Evolutionary conservation across 805 yeast species (phyloP).

Genomic region (Candida coleopterorum): DNA sequence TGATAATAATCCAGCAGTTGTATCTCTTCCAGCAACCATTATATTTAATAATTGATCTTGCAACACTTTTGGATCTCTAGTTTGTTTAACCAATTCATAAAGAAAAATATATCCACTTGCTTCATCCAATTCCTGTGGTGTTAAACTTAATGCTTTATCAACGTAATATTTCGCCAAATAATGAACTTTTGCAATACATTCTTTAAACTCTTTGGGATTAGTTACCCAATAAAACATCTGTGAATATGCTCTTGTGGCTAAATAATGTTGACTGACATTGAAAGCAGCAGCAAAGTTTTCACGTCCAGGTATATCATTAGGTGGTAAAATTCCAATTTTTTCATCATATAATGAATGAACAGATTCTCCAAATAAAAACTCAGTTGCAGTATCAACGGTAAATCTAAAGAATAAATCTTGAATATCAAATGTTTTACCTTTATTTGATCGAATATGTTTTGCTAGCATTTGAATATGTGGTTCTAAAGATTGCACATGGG

Average conservation of each 20-base stretch:
- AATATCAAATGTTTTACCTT: constrained; percentile 26
- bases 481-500: constrained; percentile 31
- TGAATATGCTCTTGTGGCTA: constrained; percentile 30
- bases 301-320: constrained; percentile 24
- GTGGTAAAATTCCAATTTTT: constrained; percentile 22
- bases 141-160: constrained; percentile 23
- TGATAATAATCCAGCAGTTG: constrained; percentile 33
- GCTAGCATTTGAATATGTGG: constrained; percentile 24
- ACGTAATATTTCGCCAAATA: constrained; percentile 28
- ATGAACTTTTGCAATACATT: constrained; percentile 27
- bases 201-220: constrained; percentile 24
- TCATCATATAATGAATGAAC: constrained; percentile 25
- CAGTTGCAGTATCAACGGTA: constrained; percentile 38
- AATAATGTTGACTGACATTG: constrained; percentile 27
- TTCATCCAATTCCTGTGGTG: constrained; percentile 25
- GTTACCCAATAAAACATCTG: constrained; percentile 24
- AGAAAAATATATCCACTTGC: constrained; percentile 33
- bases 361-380: constrained; percentile 38
- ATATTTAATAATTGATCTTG: constrained; percentile 39
- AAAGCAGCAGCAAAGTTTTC: constrained; percentile 31
- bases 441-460: constrained; percentile 17
- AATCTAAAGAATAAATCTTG: constrained; percentile 31
- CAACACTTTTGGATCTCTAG: constrained; percentile 31
- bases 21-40: constrained; percentile 37
- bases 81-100: constrained; percentile 37